Conservation (phyloP, 495 filamentous ascomycete genomes). For the Lepidopterella palustris region DNA sequence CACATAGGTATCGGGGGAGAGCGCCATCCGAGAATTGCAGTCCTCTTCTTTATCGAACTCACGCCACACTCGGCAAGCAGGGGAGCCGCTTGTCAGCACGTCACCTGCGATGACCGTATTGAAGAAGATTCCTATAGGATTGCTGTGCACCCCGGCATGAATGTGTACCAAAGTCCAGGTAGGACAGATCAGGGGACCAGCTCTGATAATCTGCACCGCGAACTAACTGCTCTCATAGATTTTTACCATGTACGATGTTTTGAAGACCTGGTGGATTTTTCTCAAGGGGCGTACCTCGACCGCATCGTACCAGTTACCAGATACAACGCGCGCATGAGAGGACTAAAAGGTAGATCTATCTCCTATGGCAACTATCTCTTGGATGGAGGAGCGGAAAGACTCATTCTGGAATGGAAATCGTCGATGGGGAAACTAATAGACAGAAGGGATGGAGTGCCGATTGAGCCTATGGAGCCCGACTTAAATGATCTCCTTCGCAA, state of each 20-base stretch:
- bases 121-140: neutral
- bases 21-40: neutral
- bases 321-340: neutral
- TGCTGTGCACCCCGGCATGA: neutral
- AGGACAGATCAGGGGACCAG: neutral
- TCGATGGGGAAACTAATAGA: neutral
- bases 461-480: neutral
- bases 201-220: slow-evolving; percentile 1
- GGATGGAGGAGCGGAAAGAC: slow-evolving; percentile 1
- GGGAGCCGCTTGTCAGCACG: slow-evolving; percentile 2
- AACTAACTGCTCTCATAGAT: neutral
- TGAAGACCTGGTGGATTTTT: neutral
- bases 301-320: neutral
- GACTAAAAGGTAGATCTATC: neutral
- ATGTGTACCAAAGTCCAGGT: slow-evolving; percentile 1
- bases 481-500: neutral
- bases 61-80: neutral
- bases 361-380: neutral
- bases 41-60: slow-evolving; percentile 4
- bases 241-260: slow-evolving; percentile 1
- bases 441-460: slow-evolving; percentile 1
- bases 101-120: neutral
- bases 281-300: slow-evolving; percentile 2
- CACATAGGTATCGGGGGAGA: neutral
- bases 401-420: neutral